Base-by-base conservation (phyloP, 768 basidiomycete species). In the Serendipita vermifera region DNA sequence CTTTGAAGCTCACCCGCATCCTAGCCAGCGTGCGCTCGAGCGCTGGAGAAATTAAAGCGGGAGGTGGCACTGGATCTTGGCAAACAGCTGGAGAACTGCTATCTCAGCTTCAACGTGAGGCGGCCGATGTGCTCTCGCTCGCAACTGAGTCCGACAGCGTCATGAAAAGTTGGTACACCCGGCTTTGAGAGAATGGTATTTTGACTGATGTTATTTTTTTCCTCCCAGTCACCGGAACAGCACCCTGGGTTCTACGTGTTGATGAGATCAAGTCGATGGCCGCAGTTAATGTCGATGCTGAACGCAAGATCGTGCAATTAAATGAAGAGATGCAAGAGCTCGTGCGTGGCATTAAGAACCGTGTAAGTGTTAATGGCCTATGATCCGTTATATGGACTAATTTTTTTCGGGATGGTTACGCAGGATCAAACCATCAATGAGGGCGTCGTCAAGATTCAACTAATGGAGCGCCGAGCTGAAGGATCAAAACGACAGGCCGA, bases 381-480 rank as follows among this genome's bases (percentile, higher is more conserved):
- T 41, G 7, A 20, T 26, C n/a, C 24, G 11, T 29, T n/a, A 3
- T 54, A 5, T 5, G 46, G 15, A 20, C 7, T 33, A 3, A 24
- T 31, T n/a, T 14, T 13, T 1, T 15, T 31, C 33, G 6, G 14
- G 32, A 38, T 53, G 31, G 17, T 60, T 3, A 15, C 31, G n/a
- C 82, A 88, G 70, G 96, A 98, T 59, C 91, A 96, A 73, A 76
- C 70, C 24, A 82, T 90, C 33, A 91, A 97, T 67, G 96, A 98
- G 64, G 75, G 82, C 3, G 72, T 74, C 2, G 92, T 97, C 56
- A 97, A 93, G 74, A 90, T 97, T 57, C 90, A 97, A 66, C 76
- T 93, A 13, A 87, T 98, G 80, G 92, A 96, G 66, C 81, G 92
- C 41, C 79, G 91, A 31, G 82, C 92, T 75, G 93, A 98, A 65